phyloP scores from a whole-genome alignment of 805 yeast species.

The Suhomyces emberorum region DNA sequence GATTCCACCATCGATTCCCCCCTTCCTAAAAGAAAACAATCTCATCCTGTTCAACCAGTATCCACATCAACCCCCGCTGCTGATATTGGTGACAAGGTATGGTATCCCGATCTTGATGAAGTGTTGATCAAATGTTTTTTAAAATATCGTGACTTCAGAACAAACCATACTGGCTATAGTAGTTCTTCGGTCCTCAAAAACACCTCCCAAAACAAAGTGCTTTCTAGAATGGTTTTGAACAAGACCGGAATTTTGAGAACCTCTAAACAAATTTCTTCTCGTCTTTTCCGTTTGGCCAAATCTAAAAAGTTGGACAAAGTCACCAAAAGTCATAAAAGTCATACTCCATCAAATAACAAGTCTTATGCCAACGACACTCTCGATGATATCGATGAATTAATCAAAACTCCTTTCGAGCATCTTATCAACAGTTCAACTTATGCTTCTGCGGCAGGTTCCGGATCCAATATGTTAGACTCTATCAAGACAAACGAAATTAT shows the following conservation, averaged over 20 bases:
- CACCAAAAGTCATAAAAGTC: neutral
- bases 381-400: slow-evolving; percentile 24
- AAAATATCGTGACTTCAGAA: slow-evolving; percentile 32
- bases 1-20: slow-evolving; percentile 31
- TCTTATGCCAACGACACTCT: slow-evolving; percentile 15
- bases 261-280: slow-evolving; percentile 34
- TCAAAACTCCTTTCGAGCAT: slow-evolving; percentile 27
- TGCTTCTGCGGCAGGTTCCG: neutral
- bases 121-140: slow-evolving; percentile 31
- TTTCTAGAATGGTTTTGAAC: slow-evolving; percentile 38
- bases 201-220: slow-evolving; percentile 36
- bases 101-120: slow-evolving; percentile 37
- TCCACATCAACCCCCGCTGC: slow-evolving; percentile 1
- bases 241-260: slow-evolving; percentile 35
- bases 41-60: neutral
- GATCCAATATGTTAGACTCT: slow-evolving; percentile 12
- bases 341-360: neutral
- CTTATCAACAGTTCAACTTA: slow-evolving; percentile 12
- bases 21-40: slow-evolving; percentile 6
- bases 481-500: slow-evolving; percentile 23
- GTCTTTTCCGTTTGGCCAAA: slow-evolving; percentile 28
- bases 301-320: slow-evolving; percentile 19
- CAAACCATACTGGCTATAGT: slow-evolving; percentile 18
- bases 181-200: slow-evolving; percentile 24
- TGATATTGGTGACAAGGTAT: slow-evolving; percentile 19